A percentile compares a stretch with the other conserved stretches of the same genome.
phyloP scores from a whole-genome alignment of 1,284 basidiomycete genomes.

The Sparassis latifolia region DNA sequence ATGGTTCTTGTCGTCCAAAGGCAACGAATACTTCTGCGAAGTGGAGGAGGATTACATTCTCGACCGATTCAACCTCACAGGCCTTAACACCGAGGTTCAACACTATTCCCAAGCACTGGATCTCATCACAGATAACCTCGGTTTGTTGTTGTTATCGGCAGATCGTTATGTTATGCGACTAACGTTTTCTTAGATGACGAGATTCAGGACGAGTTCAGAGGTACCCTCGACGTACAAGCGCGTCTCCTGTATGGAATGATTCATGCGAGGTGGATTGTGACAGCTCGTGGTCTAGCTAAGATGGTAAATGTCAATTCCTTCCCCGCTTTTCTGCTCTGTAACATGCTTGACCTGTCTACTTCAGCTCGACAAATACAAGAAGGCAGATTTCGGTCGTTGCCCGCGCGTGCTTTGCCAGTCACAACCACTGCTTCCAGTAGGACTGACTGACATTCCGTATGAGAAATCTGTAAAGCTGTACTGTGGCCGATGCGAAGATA shows the following conservation, averaged over 20 bases:
- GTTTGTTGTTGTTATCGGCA: constrained; percentile 37
- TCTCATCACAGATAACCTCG: constrained; percentile 90
- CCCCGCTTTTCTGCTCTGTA: not conserved
- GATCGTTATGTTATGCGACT: not conserved
- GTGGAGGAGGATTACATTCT: constrained; percentile 99
- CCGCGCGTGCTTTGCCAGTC: constrained; percentile 90
- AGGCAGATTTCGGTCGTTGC: constrained; percentile 93
- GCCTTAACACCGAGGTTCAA: constrained; percentile 93
- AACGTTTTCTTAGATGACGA: constrained; percentile 53
- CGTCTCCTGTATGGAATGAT: constrained; percentile 92
- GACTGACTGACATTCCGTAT: constrained; percentile 89
- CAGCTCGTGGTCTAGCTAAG: constrained; percentile 86
- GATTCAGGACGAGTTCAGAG: constrained; percentile 70
- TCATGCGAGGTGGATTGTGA: constrained; percentile 95
- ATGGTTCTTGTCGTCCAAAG: constrained; percentile 97
- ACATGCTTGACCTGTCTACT: constrained; percentile 5
- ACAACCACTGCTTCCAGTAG: constrained; percentile 92
- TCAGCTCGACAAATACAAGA: constrained; percentile 94
- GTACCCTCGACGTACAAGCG: constrained; percentile 86
- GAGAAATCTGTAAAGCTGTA: constrained; percentile 97
- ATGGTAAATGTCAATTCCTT: constrained; percentile 62
- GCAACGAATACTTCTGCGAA: constrained; percentile 98
- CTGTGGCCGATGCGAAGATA: constrained; percentile 94
- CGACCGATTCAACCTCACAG: constrained; percentile 97
- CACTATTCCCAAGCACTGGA: constrained; percentile 94